Evolutionary conservation across 129 eudicot species (phyloP), one percentile per base, ranked within the genome.

Genomic region (Flaveria robusta): DNA sequence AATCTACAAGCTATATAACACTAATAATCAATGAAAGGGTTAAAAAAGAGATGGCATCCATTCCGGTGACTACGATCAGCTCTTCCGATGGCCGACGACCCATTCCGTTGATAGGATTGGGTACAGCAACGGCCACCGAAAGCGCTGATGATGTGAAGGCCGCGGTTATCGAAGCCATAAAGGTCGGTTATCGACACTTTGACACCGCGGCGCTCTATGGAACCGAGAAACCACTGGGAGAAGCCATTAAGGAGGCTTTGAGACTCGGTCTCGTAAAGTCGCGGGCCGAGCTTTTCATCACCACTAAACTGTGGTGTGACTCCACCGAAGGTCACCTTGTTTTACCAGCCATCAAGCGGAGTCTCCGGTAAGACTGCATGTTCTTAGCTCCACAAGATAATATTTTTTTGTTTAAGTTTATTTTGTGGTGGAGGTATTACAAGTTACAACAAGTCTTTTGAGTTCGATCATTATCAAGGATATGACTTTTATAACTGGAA

Each of bases 81-180:
- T 78, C 82, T 59, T 71, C 34, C 9, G 45, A 20, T 8, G 79
- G 79, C 22, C 59, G 43, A 5, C 26, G 46, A 13, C 34, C 87
- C 37, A 87, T 87, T 74, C 92, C 87, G 16, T 15, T 82, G 37
- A 80, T 87, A 4, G 85, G 85, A 43, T 68, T 87, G 87, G 89
- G 92, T 7, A 72, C 83, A 0, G 71, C 68, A 2, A 3, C 82
- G 0, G n/a, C 31, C 0, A 29, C 18, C 24, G 82, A 23, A 37
- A 77, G 65, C 5, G 71, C 55, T 59, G 56, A 70, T 31, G 43
- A 19, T 54, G 66, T 85, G 26, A 87, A 80, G 67, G 49, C 43
- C 1, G 89, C 80, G 55, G 34, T 87, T 22, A 16, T 87, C 7
- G 87, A 87, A 70, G 89, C 89, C 63, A 85, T 85, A 23, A 82